Conservation (phyloP, 306 rosid genomes). For the Prunus kanzakura region DNA sequence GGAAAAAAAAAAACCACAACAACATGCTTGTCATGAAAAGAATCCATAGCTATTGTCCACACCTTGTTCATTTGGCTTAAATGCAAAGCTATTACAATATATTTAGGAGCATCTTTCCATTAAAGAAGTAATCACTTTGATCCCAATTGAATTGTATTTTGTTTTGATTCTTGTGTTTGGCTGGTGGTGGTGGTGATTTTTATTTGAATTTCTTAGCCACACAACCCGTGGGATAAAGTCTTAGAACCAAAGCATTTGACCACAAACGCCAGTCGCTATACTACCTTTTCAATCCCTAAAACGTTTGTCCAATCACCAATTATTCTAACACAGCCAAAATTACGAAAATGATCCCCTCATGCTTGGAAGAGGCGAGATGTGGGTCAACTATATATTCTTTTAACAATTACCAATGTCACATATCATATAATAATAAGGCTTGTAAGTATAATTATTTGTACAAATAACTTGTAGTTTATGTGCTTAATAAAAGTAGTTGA, state of each 20-base stretch:
- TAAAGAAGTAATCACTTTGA: neutral
- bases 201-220: neutral
- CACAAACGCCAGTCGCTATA: neutral
- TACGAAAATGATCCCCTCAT: conserved; percentile 9
- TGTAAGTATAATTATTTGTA: neutral
- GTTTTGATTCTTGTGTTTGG: conserved; percentile 4
- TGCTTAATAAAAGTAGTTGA: rapidly evolving
- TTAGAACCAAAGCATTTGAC: conserved; percentile 5
- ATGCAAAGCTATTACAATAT: neutral
- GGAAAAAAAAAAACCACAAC: neutral
- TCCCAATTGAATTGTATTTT: neutral
- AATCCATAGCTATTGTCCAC: neutral
- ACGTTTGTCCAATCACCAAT: neutral
- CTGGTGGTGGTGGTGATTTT: neutral
- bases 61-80: conserved; percentile 13
- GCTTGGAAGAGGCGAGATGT: conserved; percentile 8
- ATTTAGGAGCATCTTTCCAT: neutral
- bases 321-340: neutral
- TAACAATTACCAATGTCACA: neutral
- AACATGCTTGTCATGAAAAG: neutral
- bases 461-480: too few relatives aligned
- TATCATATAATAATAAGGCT: too few relatives aligned
- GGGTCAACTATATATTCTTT: conserved; percentile 16
- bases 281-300: conserved; percentile 5
- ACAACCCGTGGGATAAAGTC: neutral